Base-by-base conservation (phyloP, 208 protist species). In the Leishmania mexicana region DNA sequence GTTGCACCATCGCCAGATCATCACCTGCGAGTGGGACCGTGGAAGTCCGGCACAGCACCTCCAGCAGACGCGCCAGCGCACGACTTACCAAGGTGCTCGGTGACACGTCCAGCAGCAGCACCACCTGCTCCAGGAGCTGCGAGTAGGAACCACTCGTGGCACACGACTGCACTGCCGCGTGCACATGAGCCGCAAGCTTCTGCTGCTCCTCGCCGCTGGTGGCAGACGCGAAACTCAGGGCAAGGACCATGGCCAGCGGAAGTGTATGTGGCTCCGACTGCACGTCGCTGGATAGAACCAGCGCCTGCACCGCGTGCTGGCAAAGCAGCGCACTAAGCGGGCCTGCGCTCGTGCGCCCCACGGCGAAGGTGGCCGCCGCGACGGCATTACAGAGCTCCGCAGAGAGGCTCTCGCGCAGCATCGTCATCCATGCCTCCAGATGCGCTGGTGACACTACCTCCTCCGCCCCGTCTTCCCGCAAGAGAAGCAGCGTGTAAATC, bases 51-150 rank as follows among this genome's bases (percentile, higher is more conserved):
- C 45, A 47, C 35, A 81, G 53, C 28, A 75, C 60, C 1, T 80
- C 31, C 11, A 95, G 75, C 8, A 93, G 76, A 2, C 73, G 73
- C 1, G 67, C 71, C 31, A 97, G 5, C 13, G 70, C 64, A 0
- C 79, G 38, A 38, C 82, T 86, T 15, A 80, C 85, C 40, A 95
- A 68, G 1, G 11, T 1, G 79, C 79, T 90, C 17, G 89, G 88
- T 6, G 89, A 91, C 5, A 97, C 88, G 67, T 97, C 94, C 15
- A 95, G 75, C n/a, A 96, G 62, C 72, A 96, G 74, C 5, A 94
- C 90, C 19, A 96, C 45, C 35, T 88, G 82, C 74, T 96, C 91
- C 17, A 87, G 78, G 62, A 96, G 83, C 45, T 47, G 15, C 15
- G 80, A 81, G 7, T 73, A 24, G 10, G 31, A 15, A n/a, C 13